Evolutionary conservation across 495 filamentous ascomycete genomes (phyloP).

Genomic region (Glarea lozoyensis): DNA sequence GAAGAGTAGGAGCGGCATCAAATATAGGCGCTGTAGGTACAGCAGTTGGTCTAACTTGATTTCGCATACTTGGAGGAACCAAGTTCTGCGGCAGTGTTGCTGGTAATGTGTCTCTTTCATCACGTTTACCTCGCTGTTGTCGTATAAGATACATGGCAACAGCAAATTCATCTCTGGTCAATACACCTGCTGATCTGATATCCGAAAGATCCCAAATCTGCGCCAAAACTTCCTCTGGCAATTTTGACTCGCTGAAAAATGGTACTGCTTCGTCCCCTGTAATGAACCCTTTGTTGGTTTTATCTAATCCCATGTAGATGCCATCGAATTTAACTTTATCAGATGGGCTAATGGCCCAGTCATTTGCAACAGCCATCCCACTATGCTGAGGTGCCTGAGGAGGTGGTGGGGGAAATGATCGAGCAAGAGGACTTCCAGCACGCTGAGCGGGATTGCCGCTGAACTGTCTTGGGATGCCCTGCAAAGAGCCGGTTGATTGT

Average conservation of each 20-base stretch:
- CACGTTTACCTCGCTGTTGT: conserved; percentile 68
- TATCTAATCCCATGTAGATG: conserved; percentile 77
- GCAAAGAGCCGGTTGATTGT: conserved; percentile 36
- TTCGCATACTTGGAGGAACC: conserved; percentile 83
- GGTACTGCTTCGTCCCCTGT: conserved; percentile 89
- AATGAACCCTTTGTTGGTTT: conserved; percentile 66
- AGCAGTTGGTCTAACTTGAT: conserved; percentile 43
- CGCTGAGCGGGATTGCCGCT: conserved; percentile 51
- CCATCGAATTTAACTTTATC: conserved; percentile 83
- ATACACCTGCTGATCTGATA: conserved; percentile 79
- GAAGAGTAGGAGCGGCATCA: conserved; percentile 40
- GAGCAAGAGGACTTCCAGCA: conserved; percentile 62
- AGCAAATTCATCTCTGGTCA: conserved; percentile 86
- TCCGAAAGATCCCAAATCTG: conserved; percentile 96
- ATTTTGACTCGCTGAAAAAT: conserved; percentile 86
- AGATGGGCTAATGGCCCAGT: conserved; percentile 72
- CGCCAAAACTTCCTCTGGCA: conserved; percentile 86
- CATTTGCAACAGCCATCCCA: conserved; percentile 42
- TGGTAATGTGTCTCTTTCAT: conserved; percentile 51
- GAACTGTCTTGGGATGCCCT: conserved; percentile 65
- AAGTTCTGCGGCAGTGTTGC: conserved; percentile 67
- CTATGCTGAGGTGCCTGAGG: conserved; percentile 46
- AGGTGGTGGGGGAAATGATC: conserved; percentile 43
- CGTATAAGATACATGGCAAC: conserved; percentile 97
- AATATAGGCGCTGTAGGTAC: conserved; percentile 42